phyloP scores from a whole-genome alignment of 257 asterid genomes.

The Verbena officinalis region DNA sequence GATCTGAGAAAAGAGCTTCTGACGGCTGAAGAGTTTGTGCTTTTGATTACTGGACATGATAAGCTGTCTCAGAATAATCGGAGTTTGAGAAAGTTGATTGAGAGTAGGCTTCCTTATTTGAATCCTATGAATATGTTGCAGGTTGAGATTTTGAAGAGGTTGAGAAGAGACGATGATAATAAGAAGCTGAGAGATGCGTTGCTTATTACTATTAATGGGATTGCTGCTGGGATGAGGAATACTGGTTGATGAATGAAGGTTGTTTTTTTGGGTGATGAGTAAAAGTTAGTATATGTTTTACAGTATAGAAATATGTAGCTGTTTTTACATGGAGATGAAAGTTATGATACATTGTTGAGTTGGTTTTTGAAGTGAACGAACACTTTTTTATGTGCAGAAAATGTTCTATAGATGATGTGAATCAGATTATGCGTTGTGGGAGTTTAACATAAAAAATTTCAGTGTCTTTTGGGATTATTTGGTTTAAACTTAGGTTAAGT shows the following conservation, averaged over 20 bases:
- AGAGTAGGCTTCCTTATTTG: slow-evolving; percentile 92
- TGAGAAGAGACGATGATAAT: slow-evolving; percentile 75
- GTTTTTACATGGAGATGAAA: slow-evolving; percentile 6
- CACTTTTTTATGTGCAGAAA: slow-evolving; percentile 7
- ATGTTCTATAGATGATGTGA: background rate
- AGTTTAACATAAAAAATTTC: no score
- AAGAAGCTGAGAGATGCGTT: slow-evolving; percentile 79
- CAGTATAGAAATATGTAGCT: background rate
- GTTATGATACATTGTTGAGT: background rate
- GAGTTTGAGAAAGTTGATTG: slow-evolving; percentile 72
- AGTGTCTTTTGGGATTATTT: no score
- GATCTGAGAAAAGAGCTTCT: slow-evolving; percentile 76
- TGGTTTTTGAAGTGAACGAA: slow-evolving; percentile 7
- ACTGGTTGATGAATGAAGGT: slow-evolving; percentile 65
- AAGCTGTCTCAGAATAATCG: slow-evolving; percentile 73
- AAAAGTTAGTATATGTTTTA: background rate
- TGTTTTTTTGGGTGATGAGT: background rate
- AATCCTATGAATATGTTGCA: slow-evolving; percentile 93
- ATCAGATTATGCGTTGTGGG: background rate
- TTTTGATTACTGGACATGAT: slow-evolving; percentile 78
- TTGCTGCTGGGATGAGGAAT: slow-evolving; percentile 99
- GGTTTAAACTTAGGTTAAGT: no score
- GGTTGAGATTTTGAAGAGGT: slow-evolving; percentile 88
- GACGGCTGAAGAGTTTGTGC: slow-evolving; percentile 69
- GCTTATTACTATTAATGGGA: slow-evolving; percentile 87